Conservation (phyloP, 441 rosid species). For the Rhodomyrtus psidioides region DNA sequence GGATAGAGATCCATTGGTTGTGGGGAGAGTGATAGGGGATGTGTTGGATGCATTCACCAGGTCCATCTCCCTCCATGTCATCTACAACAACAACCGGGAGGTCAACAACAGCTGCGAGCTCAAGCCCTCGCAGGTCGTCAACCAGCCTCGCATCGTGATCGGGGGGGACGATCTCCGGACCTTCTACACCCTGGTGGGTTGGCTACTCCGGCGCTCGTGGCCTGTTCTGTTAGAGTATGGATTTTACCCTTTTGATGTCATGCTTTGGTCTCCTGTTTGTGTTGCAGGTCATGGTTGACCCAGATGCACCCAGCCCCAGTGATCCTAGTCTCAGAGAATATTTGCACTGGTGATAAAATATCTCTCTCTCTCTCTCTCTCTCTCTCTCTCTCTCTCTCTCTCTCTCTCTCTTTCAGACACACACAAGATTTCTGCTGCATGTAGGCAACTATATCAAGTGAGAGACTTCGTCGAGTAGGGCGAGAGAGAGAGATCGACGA, state of each 20-base stretch:
- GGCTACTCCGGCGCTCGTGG: background rate
- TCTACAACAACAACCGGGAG: conserved; percentile 29
- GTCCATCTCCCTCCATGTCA: conserved; percentile 40
- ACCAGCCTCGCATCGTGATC: conserved; percentile 68
- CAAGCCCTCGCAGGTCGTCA: conserved; percentile 60
- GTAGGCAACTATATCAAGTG: background rate
- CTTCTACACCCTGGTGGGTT: conserved; percentile 67
- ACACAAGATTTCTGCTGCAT: background rate
- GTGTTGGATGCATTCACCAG: conserved; percentile 58
- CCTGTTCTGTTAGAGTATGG: background rate
- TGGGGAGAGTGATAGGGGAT: conserved; percentile 76
- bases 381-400: no score
- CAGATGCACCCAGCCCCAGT: conserved; percentile 92
- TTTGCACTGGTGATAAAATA: conserved; percentile 53
- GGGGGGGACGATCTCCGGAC: conserved; percentile 77
- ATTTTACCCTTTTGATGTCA: background rate
- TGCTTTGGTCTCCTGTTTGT: background rate
- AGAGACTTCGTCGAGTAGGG: background rate
- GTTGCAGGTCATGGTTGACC: conserved; percentile 84
- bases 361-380: background rate
- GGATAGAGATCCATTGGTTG: conserved; percentile 56
- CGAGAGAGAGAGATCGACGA: background rate
- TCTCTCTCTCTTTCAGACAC: no score
- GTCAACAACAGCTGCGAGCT: conserved; percentile 66
- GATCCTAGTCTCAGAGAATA: conserved; percentile 75